Conservation (phyloP, 768 basidiomycete genomes). For the Solioccasus polychromus region DNA sequence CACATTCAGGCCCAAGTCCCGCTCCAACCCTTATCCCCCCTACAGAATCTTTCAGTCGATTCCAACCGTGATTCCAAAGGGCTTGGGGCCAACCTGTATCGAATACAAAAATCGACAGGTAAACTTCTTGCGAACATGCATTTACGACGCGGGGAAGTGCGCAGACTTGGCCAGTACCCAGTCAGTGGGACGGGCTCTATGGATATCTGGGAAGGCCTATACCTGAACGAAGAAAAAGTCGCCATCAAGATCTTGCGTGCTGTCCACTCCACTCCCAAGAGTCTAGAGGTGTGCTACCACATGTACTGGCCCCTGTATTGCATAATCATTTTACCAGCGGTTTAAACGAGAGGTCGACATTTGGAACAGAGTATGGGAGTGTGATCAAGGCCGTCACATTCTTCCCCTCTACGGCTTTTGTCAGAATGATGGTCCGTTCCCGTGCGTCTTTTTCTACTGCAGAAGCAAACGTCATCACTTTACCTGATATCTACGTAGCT, state of each 20-base stretch:
- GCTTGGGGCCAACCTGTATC: constrained; percentile 47
- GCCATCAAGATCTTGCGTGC: constrained; percentile 56
- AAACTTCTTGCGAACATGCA: constrained; percentile 49
- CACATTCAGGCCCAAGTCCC: not conserved
- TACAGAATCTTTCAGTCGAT: constrained; percentile 20
- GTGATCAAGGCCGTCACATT: constrained; percentile 49
- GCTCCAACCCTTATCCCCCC: constrained; percentile 10
- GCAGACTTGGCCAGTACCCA: constrained; percentile 45
- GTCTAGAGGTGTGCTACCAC: constrained; percentile 36
- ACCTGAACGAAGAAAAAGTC: constrained; percentile 52
- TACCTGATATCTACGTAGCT: constrained; percentile 31
- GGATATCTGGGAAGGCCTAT: constrained; percentile 56
- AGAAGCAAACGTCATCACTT: not conserved
- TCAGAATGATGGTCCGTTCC: constrained; percentile 55
- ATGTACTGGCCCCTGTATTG: not conserved
- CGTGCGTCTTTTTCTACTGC: constrained; percentile 33
- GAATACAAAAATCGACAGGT: constrained; percentile 45
- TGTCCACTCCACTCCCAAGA: constrained; percentile 45
- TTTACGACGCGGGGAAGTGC: constrained; percentile 52
- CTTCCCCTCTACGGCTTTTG: constrained; percentile 59
- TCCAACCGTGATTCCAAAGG: constrained; percentile 35
- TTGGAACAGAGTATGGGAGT: constrained; percentile 53
- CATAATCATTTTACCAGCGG: constrained; percentile 32
- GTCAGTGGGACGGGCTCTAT: constrained; percentile 51
- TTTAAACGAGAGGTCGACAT: constrained; percentile 53